Base-by-base conservation (phyloP, 352 stramenopile genomes). In the Phytophthora parvispora region DNA sequence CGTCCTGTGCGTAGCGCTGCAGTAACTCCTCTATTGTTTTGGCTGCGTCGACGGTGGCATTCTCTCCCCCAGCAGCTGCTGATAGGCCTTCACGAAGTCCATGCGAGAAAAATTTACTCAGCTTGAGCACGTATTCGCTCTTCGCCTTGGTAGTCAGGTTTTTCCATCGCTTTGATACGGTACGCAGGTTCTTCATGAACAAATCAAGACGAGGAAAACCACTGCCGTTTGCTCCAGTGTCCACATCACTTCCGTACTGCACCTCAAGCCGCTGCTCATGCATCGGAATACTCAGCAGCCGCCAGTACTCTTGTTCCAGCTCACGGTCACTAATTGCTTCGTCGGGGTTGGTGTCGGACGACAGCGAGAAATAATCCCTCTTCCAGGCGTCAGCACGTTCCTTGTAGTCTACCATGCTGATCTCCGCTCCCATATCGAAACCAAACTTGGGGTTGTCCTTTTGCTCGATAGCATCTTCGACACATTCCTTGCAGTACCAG, bases 191-290 rank as follows among this genome's bases (percentile, higher is more conserved):
- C 69, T 90, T 91, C 38, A 75, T 50, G 60, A 80, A 86, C 7
- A 84, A 68, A 61, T 95, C 87, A 6, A 72, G 16, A 3, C 82
- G 81, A 28, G 91, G 93, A 38, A 98, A 98, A 3, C 89, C 94
- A 27, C 90, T 97, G 20, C 94, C 94, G 28, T 92, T 81, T 0
- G 83, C 64, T 3, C 87, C 84, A 24, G 84, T 98, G 67, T 98
- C 94, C 8, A 98, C 83, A 47, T 98, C 94, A 45, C 93, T 98
- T 7, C 94, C 94, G 43, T 98, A 98, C 38, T 97, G 89, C 13
- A 98, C 93, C 54, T 97, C 88, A 1, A 97, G 75, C 5, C 92
- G 83, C 32, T 92, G 83, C 18, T 93, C 87, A 24, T 93, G 84
- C 13, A 87, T 64, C 0, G 87, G 86, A n/a, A 86, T 91, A 22